Percentiles rank a stretch among this genome's conserved stretches.
phyloP scores from a whole-genome alignment of 2,329 filamentous ascomycete species.

The Colletotrichum falcatum region DNA sequence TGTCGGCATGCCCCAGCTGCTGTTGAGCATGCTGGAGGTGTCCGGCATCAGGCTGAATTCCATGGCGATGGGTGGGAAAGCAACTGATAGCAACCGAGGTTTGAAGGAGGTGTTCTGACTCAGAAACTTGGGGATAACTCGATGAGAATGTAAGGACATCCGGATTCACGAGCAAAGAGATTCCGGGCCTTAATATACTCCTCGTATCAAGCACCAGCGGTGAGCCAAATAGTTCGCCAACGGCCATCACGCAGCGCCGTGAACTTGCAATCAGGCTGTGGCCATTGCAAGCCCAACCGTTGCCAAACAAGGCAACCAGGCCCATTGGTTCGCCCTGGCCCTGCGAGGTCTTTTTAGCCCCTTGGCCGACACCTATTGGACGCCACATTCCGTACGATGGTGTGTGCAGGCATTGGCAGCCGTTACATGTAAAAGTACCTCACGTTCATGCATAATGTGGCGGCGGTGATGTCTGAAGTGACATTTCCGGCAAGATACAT shows the following conservation, averaged over 20 bases:
- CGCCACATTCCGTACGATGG: no score
- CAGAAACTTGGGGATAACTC: rapidly evolving
- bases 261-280: background rate
- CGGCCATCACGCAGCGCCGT: background rate
- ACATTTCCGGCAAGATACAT: background rate
- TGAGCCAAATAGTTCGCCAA: background rate
- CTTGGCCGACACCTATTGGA: background rate
- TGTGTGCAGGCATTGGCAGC: background rate
- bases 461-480: background rate
- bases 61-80: background rate
- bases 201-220: background rate
- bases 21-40: background rate
- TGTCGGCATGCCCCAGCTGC: background rate
- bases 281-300: background rate
- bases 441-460: background rate
- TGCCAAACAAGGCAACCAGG: background rate
- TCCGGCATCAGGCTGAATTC: background rate
- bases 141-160: no score
- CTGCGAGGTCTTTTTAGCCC: background rate
- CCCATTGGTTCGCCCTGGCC: background rate
- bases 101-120: background rate
- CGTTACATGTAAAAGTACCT: no score
- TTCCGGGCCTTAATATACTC: background rate
- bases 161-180: rapidly evolving
- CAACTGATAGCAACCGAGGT: no score